Percentiles rank a stretch among this genome's conserved stretches.
Conservation (phyloP, 371 early-diverging fungal species). For the Mucor plumbeus region DNA sequence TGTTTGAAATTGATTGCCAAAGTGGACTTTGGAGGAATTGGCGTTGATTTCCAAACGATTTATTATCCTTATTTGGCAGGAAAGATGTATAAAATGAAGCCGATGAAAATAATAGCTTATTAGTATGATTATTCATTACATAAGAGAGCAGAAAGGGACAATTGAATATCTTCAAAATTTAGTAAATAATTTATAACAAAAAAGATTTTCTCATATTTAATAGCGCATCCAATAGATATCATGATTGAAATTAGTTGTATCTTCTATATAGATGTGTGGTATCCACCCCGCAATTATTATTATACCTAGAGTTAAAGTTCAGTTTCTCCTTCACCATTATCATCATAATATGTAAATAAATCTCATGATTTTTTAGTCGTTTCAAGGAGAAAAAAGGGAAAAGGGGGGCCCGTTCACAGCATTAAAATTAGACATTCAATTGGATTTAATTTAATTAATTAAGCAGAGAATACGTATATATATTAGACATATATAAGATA, state of each 20-base stretch:
- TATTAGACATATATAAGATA: not conserved
- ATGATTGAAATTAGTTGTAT: not conserved
- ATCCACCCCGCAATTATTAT: not conserved
- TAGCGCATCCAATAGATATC: conserved; percentile 1
- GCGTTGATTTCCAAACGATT: not conserved
- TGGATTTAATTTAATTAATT: not conserved
- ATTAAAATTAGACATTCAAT: not conserved
- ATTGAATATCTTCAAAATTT: not conserved
- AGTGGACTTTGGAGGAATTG: conserved; percentile 18
- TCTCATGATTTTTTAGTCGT: not conserved
- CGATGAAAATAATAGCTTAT: not conserved
- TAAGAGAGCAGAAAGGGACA: not conserved
- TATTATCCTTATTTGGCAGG: not conserved
- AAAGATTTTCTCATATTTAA: not conserved
- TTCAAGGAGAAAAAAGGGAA: not conserved
- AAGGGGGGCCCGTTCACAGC: not conserved
- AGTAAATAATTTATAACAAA: not conserved
- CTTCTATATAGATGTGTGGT: not conserved
- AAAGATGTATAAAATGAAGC: conserved; percentile 18
- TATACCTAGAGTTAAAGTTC: not conserved
- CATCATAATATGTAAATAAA: not conserved
- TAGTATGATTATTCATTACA: not conserved
- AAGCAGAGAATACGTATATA: not conserved
- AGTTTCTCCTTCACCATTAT: not conserved
- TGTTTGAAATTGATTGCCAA: conserved; percentile 1